Evolutionary conservation across 23 red algal species (phyloP), one percentile per base, ranked within the genome.

Genomic region (Pyropia haitanensis): DNA sequence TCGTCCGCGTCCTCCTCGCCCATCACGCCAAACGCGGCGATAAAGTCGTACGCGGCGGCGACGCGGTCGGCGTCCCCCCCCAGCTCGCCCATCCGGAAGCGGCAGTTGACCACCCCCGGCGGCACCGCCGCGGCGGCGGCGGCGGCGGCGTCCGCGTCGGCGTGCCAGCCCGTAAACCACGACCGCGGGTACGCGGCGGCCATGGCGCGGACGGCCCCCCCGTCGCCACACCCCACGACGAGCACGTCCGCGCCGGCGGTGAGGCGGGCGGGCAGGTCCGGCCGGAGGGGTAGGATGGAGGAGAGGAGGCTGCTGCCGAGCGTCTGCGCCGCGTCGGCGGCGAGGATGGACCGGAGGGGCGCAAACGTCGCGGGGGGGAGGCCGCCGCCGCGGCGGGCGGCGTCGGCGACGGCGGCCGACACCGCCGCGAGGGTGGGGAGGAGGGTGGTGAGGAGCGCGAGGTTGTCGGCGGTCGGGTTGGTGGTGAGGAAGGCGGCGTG

Each of bases 121-220:
- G 65, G 59, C 1, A 71, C 80, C 2, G 80, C 69, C 15, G 73
- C 69, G 7, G 58, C 26, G 1, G 80, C 80, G 56, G 63, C 51
- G 1, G 67, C 68, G 53, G 75, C 68, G 32, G 63, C 34, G 12
- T 57, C 58, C 20, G 70, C 58, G 51, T 85, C 73, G 13, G 59
- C 62, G 50, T 85, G 69, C 26, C 75, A 85, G 20, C 80, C 80
- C 9, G 70, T 85, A 46, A 85, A 85, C 80, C 80, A 85, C 18
- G 60, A 67, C 22, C 46, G 69, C 18, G 69, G 80, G 53, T 68
- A 85, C 19, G 63, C 69, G 49, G 72, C 73, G 14, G 80, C 80
- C 46, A 85, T 51, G n/a, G 80, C 75, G 30, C 73, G 56, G 2
- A 85, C 39, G 33, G 73, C 75, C 18, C 73, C 68, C 12, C 80